These are phyloP conservation scores for Exophiala sideris DNA, from an alignment of 2,329 filamentous ascomycete species.

Conservation along the genomic window DNA sequence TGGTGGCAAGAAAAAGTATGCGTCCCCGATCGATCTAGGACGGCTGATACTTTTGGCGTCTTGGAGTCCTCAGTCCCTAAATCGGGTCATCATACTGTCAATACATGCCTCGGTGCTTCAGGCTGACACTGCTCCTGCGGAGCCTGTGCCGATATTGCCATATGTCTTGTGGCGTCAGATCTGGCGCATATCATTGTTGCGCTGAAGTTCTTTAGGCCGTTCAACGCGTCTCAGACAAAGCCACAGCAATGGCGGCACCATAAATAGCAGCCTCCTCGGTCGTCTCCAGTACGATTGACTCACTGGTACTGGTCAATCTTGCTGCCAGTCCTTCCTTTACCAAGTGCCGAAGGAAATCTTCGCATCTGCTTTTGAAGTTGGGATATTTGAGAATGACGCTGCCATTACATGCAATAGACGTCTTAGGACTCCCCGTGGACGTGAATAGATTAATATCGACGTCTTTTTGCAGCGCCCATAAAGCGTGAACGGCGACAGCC, in stretches of 20 bases:
- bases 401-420: conserved; percentile 52
- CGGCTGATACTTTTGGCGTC: too few relatives aligned
- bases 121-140: too few relatives aligned
- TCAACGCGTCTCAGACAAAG: conserved; percentile 34
- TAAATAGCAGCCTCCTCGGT: conserved; percentile 45
- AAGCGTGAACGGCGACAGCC: conserved; percentile 60
- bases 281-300: conserved; percentile 38
- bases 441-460: conserved; percentile 40
- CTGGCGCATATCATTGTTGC: too few relatives aligned
- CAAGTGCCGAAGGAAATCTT: conserved; percentile 43
- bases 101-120: neutral
- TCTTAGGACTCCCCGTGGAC: conserved; percentile 23
- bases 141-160: too few relatives aligned
- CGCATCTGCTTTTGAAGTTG: conserved; percentile 44
- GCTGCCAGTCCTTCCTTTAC: conserved; percentile 30
- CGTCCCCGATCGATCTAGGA: too few relatives aligned
- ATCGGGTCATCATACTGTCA: neutral
- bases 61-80: too few relatives aligned
- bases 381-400: conserved; percentile 53
- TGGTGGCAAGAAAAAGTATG: too few relatives aligned
- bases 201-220: neutral
- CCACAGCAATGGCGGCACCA: conserved; percentile 47
- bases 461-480: conserved; percentile 56
- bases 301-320: conserved; percentile 20
- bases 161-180: too few relatives aligned